These are phyloP conservation scores for Fusarium vanettenii DNA, from an alignment of 2,329 filamentous ascomycete genomes.

Conservation along the genomic window DNA sequence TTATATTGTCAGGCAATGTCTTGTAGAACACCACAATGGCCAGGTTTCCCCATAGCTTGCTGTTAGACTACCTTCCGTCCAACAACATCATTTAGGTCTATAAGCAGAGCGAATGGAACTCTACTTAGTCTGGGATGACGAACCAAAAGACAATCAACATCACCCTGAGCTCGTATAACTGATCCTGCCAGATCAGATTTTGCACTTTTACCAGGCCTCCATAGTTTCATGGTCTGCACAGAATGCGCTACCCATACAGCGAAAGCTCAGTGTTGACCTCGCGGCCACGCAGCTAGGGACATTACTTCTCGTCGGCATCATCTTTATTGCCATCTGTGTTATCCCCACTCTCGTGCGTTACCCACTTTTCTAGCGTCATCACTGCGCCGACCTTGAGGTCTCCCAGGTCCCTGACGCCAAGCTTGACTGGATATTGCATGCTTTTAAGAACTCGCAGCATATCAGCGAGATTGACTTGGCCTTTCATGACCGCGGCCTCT, in stretches of 20 bases:
- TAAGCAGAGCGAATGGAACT: too few relatives aligned
- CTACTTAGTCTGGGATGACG: too few relatives aligned
- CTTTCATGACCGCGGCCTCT: background rate
- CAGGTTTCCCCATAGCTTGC: too few relatives aligned
- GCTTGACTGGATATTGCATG: background rate
- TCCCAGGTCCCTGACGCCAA: background rate
- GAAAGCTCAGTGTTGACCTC: background rate
- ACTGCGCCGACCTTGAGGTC: background rate
- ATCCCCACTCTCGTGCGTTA: background rate
- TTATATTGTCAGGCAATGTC: too few relatives aligned
- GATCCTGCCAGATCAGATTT: background rate
- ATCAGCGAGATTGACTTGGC: background rate
- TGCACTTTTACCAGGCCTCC: background rate
- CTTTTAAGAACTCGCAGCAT: background rate
- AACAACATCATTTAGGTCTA: too few relatives aligned
- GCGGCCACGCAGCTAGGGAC: background rate
- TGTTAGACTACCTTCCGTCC: too few relatives aligned
- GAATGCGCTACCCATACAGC: background rate
- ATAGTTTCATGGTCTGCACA: background rate
- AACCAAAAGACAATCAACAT: too few relatives aligned
- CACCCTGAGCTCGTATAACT: background rate
- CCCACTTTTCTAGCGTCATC: background rate
- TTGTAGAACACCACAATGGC: too few relatives aligned
- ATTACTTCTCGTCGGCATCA: background rate
- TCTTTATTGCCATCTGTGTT: background rate